Conservation (phyloP, 2,329 filamentous ascomycete species). For the Verticillium nonalfalfae region DNA sequence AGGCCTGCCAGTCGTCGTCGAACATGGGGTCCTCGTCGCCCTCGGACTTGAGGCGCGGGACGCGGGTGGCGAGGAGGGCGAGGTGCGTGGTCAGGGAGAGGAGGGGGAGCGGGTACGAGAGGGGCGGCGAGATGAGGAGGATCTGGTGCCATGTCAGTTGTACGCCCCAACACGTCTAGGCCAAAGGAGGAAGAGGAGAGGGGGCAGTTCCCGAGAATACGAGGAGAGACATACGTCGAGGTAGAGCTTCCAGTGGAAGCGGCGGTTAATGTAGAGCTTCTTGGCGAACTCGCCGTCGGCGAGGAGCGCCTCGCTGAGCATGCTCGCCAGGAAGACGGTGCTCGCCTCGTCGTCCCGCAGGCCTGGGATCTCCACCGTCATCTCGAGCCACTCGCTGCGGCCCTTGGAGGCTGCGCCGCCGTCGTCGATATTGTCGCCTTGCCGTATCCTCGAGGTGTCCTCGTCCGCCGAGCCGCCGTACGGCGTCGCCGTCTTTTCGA, state of each 20-base stretch:
- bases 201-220: background rate
- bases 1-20: conserved; percentile 93
- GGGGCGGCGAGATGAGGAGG: conserved; percentile 83
- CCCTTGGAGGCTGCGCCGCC: conserved; percentile 33
- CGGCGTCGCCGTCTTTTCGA: conserved; percentile 59
- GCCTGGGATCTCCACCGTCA: conserved; percentile 87
- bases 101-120: conserved; percentile 88
- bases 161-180: background rate
- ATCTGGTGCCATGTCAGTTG: conserved; percentile 48
- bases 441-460: background rate
- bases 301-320: conserved; percentile 82
- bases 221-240: conserved; percentile 64
- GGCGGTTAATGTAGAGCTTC: conserved; percentile 76
- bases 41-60: conserved; percentile 81
- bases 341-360: conserved; percentile 84
- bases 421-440: conserved; percentile 19
- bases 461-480: conserved; percentile 17
- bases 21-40: conserved; percentile 95
- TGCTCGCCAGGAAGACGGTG: conserved; percentile 79
- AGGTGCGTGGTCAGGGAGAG: conserved; percentile 91
- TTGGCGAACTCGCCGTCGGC: conserved; percentile 63
- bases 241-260: conserved; percentile 96
- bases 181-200: background rate
- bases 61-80: conserved; percentile 78
- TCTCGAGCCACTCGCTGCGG: conserved; percentile 72